Evolutionary conservation across 2,329 filamentous ascomycete species (phyloP), one percentile per base, ranked within the genome.

Genomic region (Colletotrichum lini): DNA sequence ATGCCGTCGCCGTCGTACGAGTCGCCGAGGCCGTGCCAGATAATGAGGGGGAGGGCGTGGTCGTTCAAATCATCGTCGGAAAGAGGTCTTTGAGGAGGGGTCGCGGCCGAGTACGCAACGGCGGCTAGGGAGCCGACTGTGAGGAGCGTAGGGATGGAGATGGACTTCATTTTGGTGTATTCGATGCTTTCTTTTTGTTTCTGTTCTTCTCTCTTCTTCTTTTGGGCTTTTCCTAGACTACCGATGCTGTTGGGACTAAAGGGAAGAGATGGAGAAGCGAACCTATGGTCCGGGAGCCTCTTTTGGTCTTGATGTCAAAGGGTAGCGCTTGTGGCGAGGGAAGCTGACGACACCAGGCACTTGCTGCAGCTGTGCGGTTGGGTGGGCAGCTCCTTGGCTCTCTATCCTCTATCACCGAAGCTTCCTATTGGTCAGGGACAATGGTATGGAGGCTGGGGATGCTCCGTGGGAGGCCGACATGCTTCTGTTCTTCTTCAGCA

Each of bases 21-120:
- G 82, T 96, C 94, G 77, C 90, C 91, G 13, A 91, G 85, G 35
- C 90, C 96, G 82, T 99, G 96, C 96, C 96, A 99, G 83, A 99
- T 93, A 71, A 99, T 88, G 45, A 99, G 87, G 0, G 96, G 96
- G 40, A 98, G 88, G 4, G 94, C 94, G n/a, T 88, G 91, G 75
- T 91, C 88, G 78, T 87, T 81, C 59, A 84, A 77, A 50, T 85
- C 81, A 38, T 82, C 81, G 73, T 81, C 52, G 44, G 62, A 65
- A 54, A 67, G 57, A 45, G 64, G 50, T 2, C 74, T 15, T 69
- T 61, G 62, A 3, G 59, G 61, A 5, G 59, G 59, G 59, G 54
- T 12, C 56, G 67, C 70, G 38, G 67, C 69, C 67, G 70, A 63
- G 67, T 65, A 76, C 53, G 74, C 72, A 56, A 73, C 74, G 50